Evolutionary conservation across 768 basidiomycete genomes (phyloP), one percentile per base, ranked within the genome.

Genomic region (Termitomyces sp.): DNA sequence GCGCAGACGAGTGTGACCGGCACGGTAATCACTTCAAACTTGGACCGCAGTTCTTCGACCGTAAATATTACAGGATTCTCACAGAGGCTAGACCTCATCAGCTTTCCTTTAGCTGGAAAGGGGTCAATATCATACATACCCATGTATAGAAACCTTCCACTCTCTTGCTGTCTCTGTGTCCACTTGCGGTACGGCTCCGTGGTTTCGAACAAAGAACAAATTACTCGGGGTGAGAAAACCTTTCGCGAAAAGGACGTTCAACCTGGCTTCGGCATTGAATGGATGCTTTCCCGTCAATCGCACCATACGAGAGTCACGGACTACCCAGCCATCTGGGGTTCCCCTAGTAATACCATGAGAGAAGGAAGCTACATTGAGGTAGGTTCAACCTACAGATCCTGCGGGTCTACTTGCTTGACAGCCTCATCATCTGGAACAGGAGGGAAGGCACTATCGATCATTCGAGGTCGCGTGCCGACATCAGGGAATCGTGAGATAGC

Each of bases 1-100:
- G 86, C 86, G 61, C 86, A 87, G 3, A 82, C 81, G 12, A 87
- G 67, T 0, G 86, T 87, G 20, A 86, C 75, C 4, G 86, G 86
- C 4, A 86, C 61, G 0, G 84, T 87, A 6, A 85, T 79, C 9
- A 80, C 72, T 10, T 75, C 71, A 64, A 86, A 85, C n/a, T 62
- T 70, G 18, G 64, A 63, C 44, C 73, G 72, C 7, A 87, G 71
- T 56, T 84, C 77, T 16, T 69, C 65, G 14, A 87, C 61, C 6
- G 78, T 75, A 30, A 86, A 69, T 1, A 67, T 72, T 50, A 71
- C 28, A 54, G 75, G 69, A 35, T 70, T 63, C 36, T 68, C 60
- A 59, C 59, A 84, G 71, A 66, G 73, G 70, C 41, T 77, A 67
- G 33, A 43, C 44, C 57, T 7, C 32, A 8, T 50, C 18, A 46